These are phyloP conservation scores for Larix kaempferi DNA, from an alignment of 75 land plant genomes.

Conservation along the genomic window DNA sequence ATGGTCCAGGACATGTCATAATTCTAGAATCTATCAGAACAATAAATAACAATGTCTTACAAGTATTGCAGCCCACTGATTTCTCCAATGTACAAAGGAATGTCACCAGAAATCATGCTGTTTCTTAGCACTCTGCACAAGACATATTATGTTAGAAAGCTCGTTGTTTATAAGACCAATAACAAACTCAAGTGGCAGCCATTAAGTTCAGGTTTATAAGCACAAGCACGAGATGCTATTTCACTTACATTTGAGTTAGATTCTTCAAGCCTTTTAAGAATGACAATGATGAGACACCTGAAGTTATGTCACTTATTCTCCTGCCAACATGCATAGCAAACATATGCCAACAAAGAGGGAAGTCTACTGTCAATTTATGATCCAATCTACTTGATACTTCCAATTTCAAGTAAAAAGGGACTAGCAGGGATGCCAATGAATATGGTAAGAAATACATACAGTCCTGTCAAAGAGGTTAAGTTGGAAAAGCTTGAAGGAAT, in stretches of 20 bases:
- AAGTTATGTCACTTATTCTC: slow-evolving; percentile 39
- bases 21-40: background rate
- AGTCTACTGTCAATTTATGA: background rate
- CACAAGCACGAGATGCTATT: background rate
- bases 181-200: background rate
- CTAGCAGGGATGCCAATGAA: too few species aligned
- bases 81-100: slow-evolving; percentile 41
- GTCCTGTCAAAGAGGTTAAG: slow-evolving; percentile 15
- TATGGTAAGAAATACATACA: slow-evolving; percentile 11
- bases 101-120: slow-evolving; percentile 38
- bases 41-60: slow-evolving; percentile 26
- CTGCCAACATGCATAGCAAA: slow-evolving; percentile 12
- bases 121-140: slow-evolving; percentile 37
- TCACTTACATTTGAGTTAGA: slow-evolving; percentile 27
- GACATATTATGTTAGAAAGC: background rate
- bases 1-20: background rate
- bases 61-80: slow-evolving; percentile 18
- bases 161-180: background rate
- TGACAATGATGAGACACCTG: slow-evolving; percentile 36
- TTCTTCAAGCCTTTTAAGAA: slow-evolving; percentile 32
- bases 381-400: background rate
- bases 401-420: background rate
- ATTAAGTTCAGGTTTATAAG: background rate
- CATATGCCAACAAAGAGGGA: background rate
- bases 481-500: slow-evolving; percentile 24